Base-by-base conservation (phyloP, 2,329 filamentous ascomycete species). In the Trichoderma brevicompactum region DNA sequence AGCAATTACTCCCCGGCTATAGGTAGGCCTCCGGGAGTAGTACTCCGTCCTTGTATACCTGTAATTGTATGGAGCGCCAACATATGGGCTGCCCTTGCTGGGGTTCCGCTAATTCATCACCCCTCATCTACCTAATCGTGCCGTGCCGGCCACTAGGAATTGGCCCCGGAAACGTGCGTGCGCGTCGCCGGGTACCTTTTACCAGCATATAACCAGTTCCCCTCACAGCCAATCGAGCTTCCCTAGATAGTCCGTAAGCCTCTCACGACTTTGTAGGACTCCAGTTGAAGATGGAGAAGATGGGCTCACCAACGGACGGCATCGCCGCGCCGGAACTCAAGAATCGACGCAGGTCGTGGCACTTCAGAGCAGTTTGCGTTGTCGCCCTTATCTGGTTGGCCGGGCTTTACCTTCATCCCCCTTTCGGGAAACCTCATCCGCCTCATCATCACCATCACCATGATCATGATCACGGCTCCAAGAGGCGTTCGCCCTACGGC, bases 401-500 rank as follows among this genome's bases (percentile, higher is more conserved):
- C 8, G 49, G 38, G 40, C 49, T 63, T 19, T 53, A 49, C 49
- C 46, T 49, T 58, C 49, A 46, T 36, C 36, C 34, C 38, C 65
- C 54, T 7, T 65, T 48, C 15, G 56, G 52, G 54, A 58, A 55
- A 62, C 60, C 49, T 49, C 67, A 64, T 36, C 44, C 41, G 10
- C 65, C 60, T 48, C 68, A 59, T 49, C 52, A 43, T 5, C 28
- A 66, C 10, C 41, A 65, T 19, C 40, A 63, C 19, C 49, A 36
- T 43, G 23, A 52, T 0, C 44, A 32, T 19, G 32, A 28, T 19
- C 48, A 53, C 53, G 60, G 40, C 40, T 10, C 10, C 46, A 46
- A 53, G 41, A 53, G 38, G 5, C 40, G 19, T 34, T 66, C 66
- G 7, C 64, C 67, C 1, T 69, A 68, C 48, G 68, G 69, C 13